These are phyloP conservation scores for Aureobasidium sp. DNA, from an alignment of 2,329 filamentous ascomycete genomes.

Conservation along the genomic window DNA sequence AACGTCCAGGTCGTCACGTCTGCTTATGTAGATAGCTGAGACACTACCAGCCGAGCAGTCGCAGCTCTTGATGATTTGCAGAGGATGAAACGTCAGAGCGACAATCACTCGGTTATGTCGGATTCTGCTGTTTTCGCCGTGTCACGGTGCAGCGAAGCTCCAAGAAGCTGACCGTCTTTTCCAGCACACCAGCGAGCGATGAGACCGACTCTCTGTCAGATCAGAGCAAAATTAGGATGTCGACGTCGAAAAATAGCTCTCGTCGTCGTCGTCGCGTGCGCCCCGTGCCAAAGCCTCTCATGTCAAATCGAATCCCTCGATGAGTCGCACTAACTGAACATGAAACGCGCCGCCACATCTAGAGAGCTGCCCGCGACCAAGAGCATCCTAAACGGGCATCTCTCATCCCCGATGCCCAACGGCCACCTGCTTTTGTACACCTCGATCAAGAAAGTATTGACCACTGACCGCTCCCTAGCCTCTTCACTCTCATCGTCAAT, in stretches of 20 bases:
- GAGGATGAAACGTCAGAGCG: constrained; percentile 14
- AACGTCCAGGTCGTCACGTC: not conserved
- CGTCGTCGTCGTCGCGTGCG: constrained; percentile 10
- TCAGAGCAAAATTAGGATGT: not conserved
- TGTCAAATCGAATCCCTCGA: not conserved
- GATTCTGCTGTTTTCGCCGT: not conserved
- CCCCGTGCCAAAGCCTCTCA: not conserved
- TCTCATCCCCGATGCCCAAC: not conserved
- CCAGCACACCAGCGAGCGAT: not conserved
- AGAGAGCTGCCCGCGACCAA: not conserved
- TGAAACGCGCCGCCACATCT: constrained; percentile 7
- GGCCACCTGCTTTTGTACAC: constrained; percentile 7
- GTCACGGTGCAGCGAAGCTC: not conserved
- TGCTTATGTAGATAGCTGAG: constrained; percentile 4
- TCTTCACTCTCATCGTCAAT: not conserved
- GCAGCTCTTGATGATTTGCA: constrained; percentile 9
- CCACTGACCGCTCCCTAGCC: constrained; percentile 1
- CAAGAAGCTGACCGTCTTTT: not conserved
- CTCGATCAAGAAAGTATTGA: not conserved
- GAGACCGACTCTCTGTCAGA: not conserved
- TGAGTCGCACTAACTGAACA: constrained; percentile 7
- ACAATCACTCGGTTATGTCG: constrained; percentile 11
- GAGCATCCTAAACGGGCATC: not conserved
- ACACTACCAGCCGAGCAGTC: constrained; percentile 12
- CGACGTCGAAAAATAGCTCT: constrained; percentile 3